Conservation (phyloP, 345 rosid species). For the Cardiospermum halicacabum region DNA sequence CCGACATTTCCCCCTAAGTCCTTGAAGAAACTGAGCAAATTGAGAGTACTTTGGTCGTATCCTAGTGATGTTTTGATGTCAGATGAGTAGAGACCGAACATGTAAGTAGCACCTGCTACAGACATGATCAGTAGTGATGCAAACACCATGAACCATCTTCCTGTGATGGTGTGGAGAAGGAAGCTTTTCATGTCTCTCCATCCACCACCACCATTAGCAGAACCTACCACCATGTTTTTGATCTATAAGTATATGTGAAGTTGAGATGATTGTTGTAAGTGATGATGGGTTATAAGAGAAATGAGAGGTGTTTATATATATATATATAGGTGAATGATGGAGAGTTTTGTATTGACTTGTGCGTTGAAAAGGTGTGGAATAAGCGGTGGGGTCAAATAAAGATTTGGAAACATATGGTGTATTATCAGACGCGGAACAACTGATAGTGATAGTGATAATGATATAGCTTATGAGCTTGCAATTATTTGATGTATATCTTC, state of each 20-base stretch:
- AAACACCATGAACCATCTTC: slow-evolving; percentile 38
- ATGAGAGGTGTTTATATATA: background rate
- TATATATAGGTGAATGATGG: background rate
- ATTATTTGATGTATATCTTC: background rate
- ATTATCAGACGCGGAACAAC: background rate
- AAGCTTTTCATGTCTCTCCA: slow-evolving; percentile 14
- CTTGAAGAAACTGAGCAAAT: slow-evolving; percentile 28
- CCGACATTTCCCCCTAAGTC: slow-evolving; percentile 36
- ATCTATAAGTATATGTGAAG: no score
- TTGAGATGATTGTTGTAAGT: no score
- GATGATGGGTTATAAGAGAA: no score
- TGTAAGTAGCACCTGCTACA: slow-evolving; percentile 33
- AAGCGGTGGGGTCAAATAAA: background rate
- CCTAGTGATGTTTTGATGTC: slow-evolving; percentile 32
- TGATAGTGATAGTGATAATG: no score
- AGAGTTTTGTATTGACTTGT: slow-evolving; percentile 3
- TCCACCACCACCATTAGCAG: background rate
- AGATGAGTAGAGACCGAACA: slow-evolving; percentile 31
- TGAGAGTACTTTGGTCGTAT: slow-evolving; percentile 19
- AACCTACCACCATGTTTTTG: slow-evolving; percentile 1
- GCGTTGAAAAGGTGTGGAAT: background rate
- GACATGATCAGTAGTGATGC: slow-evolving; percentile 32
- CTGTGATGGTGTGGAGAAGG: slow-evolving; percentile 9
- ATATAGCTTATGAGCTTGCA: background rate
- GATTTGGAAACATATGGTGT: background rate